Base-by-base conservation (phyloP, 73 alveolate species). In the Tetrahymena thermophila region DNA sequence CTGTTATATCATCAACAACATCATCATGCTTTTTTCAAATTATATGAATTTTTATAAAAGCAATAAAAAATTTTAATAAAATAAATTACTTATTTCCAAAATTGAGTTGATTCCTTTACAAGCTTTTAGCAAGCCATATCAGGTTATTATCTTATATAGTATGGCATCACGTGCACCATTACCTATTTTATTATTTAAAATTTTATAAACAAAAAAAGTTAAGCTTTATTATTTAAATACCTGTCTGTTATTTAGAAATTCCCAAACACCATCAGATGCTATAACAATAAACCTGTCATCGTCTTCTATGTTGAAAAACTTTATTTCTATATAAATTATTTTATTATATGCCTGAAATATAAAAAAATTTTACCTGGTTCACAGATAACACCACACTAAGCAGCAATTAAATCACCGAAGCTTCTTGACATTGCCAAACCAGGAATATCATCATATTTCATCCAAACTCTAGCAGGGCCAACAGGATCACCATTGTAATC, bases 401-500 rank as follows among this genome's bases (percentile, higher is more conserved):
- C 98, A 15, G 99, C 99, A 44, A 98, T 96, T 85, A 95, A 85
- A 96, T 99, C 99, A 35, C 99, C 99, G 56, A 99, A 97, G 44
- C 99, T 98, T 94, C 99, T 97, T 56, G 99, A 96, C 99, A 99
- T 99, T 2, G 99, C 99, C 14, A 99, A 96, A 34, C 99, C 99
- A 28, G 99, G 99, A 84, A 94, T 89, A 85, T 98, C 97, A 71
- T 96, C 98, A 56, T 96, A 93, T 85, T 94, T 98, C 85, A 98
- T 94, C 98, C 99, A 98, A 37, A 98, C 99, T 94, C 99, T 94
- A 57, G 96, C 94, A 56, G 99, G 99, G n/a, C 99, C 99, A 94
- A 96, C 94, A 11, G 97, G 97, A 43, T 93, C 95, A 34, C 98
- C 98, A 95, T 97, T 95, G 14, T 84, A 56, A 58, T 96, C 99